Percentiles rank a stretch among this genome's conserved stretches.
Evolutionary conservation across 768 basidiomycete genomes (phyloP).

Genomic region (Butyriboletus loyo): DNA sequence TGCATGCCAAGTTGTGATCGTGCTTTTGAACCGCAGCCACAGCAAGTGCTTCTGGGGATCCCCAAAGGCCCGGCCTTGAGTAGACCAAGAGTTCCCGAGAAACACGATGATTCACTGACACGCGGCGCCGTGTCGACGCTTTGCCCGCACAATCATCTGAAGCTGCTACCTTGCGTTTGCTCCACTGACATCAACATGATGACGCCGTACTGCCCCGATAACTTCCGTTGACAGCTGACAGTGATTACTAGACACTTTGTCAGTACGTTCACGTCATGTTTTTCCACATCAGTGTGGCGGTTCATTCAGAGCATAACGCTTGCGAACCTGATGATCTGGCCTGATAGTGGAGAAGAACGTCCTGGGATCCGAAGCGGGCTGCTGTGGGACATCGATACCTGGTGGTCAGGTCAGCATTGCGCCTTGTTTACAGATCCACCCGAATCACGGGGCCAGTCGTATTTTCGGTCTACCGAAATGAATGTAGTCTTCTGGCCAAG

Average conservation of each 20-base stretch:
- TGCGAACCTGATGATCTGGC: slow-evolving; percentile 14
- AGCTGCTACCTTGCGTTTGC: background rate
- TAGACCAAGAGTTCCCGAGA: slow-evolving; percentile 14
- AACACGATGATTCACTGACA: slow-evolving; percentile 6
- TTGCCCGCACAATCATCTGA: slow-evolving; percentile 5
- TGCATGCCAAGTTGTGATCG: background rate
- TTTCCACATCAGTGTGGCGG: slow-evolving; percentile 3
- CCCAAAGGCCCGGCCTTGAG: background rate
- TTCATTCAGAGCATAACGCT: slow-evolving; percentile 2
- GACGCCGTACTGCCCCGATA: slow-evolving; percentile 1
- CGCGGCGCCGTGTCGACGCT: background rate
- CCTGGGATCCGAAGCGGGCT: slow-evolving; percentile 21
- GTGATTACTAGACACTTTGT: background rate
- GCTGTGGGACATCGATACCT: slow-evolving; percentile 9
- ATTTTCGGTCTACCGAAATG: slow-evolving; percentile 2
- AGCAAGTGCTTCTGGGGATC: background rate
- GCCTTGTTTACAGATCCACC: slow-evolving; percentile 3
- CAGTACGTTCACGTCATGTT: background rate
- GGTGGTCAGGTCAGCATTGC: background rate
- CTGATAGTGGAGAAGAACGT: slow-evolving; percentile 23
- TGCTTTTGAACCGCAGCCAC: background rate
- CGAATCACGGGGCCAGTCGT: slow-evolving; percentile 3
- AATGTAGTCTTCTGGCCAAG: background rate
- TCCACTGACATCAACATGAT: background rate
- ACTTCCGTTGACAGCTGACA: background rate